Evolutionary conservation across 2,329 filamentous ascomycete genomes (phyloP), one percentile per base, ranked within the genome.

Genomic region (Pestalotiopsis sp.): DNA sequence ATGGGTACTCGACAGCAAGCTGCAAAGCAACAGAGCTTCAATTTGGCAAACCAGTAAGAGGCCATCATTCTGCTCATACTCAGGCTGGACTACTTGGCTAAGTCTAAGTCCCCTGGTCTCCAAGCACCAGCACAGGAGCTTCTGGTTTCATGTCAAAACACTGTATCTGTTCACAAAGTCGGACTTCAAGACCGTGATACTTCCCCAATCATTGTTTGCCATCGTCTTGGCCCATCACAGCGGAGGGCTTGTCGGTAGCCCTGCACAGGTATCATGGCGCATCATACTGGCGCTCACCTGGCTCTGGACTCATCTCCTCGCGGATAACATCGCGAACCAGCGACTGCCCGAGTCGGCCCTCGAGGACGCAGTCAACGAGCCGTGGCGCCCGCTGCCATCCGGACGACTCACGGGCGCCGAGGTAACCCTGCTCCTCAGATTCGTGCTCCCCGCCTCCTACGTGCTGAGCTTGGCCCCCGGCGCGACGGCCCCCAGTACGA

Each of bases 101-200:
- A 45, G 2, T 13, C 4, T 17, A 13, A 2, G 17, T 17, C 11
- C 12, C 39, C 27, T 31, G 6, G 27, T 31, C 25, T 31, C 27
- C 27, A 31, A 45, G 12, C 39, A 45, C 4, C 39, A 45, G 12
- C 4, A 45, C 12, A 45, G 39, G 9, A 25, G 17, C n/a, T 23
- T 59, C 14, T 25, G n/a, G 39, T 64, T 36, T 36, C 71, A 76
- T 38, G 58, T 75, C 1, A 69, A 73, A 27, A 76, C 75, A 0
- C 64, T 75, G 1, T 76, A 73, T 31, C 72, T 77, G 0, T 79
- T 79, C 31, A 79, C 77, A 0, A 78, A 74, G 63, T 77, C 76
- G 64, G 76, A 80, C 45, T 75, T 78, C 73, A 77, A 77, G 39
- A 79, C 77, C 9, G 75, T 79, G 20, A 71, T 79, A 13, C 17